A percentile compares a stretch with the other conserved stretches of the same genome.
Conservation (phyloP, 2,329 filamentous ascomycete genomes). For the Trichothecium roseum region DNA sequence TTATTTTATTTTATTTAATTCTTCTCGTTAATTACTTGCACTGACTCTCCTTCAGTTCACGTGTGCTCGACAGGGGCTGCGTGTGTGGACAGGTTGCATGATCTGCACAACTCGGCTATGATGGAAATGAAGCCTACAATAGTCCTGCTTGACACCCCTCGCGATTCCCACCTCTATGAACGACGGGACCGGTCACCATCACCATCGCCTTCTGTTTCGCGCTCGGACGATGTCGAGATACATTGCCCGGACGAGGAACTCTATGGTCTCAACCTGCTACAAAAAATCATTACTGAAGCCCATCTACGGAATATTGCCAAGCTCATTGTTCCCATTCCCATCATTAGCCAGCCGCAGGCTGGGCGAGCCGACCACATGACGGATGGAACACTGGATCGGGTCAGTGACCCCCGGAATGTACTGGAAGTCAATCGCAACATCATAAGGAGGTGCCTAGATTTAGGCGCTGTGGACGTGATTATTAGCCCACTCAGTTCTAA, state of each 20-base stretch:
- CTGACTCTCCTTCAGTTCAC: slow-evolving; percentile 30
- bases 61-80: slow-evolving; percentile 41
- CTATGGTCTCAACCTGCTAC: slow-evolving; percentile 44
- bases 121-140: slow-evolving; percentile 45
- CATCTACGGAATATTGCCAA: slow-evolving; percentile 45
- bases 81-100: slow-evolving; percentile 41
- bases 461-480: slow-evolving; percentile 79
- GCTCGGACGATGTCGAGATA: slow-evolving; percentile 22
- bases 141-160: slow-evolving; percentile 45
- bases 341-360: slow-evolving; percentile 31
- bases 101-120: slow-evolving; percentile 41
- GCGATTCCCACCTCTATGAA: slow-evolving; percentile 33
- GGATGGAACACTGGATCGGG: slow-evolving; percentile 26
- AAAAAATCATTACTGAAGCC: slow-evolving; percentile 47
- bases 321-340: slow-evolving; percentile 44
- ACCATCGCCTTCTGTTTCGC: slow-evolving; percentile 5
- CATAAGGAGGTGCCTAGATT: slow-evolving; percentile 67
- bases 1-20: no score
- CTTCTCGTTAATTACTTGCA: slow-evolving; percentile 1
- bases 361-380: slow-evolving; percentile 21
- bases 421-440: slow-evolving; percentile 24
- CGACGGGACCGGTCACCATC: slow-evolving; percentile 10
- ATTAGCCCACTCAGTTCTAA: slow-evolving; percentile 67
- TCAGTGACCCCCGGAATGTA: slow-evolving; percentile 12
- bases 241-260: slow-evolving; percentile 35